Evolutionary conservation across 2,329 filamentous ascomycete genomes (phyloP), one percentile per base, ranked within the genome.

Genomic region (Neofusicoccum laricinum): DNA sequence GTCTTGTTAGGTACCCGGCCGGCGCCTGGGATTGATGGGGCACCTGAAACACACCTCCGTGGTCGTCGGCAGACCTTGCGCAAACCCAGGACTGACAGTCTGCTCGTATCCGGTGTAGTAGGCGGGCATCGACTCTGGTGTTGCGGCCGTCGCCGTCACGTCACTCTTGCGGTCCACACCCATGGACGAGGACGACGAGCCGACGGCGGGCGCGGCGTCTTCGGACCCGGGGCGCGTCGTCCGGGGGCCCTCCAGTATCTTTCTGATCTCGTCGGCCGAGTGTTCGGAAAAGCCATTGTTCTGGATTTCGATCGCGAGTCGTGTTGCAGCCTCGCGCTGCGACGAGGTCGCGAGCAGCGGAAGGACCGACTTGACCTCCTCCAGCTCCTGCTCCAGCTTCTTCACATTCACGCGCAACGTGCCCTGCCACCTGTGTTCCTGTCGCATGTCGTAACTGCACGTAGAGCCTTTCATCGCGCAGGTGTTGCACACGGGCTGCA

Each of bases 401-500:
- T 73, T 70, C 8, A 77, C 74, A 66, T 77, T 75, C 34, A 74
- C 74, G 17, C 75, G 71, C 67, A 77, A 51, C 58, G 76, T 75
- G 38, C 74, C 76, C 11, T 75, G 76, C 34, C 74, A 76, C 65
- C 76, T 76, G 8, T 75, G 74, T 67, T 77, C 75, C 65, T 77
- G 74, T 25, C 74, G 74, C 43, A 77, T 73, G 66, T 77, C 75
- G 65, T 77, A 77, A 17, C 75, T 69, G 62, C 75, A 77, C 10
- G 69, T 71, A 12, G 76, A 70, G 40, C 73, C 76, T 57, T 77
- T 77, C 19, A 73, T 72, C 46, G 75, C 73, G 63, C 75, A 77
- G 2, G 75, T 77, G 64, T 77, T 77, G 68, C 75, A 77, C 65
- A 75, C 76, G 21, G 75, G 75, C 53, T 75, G 67, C 15, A 77